Evolutionary conservation across 2,329 filamentous ascomycete species (phyloP).

Genomic region (Aspergillus alliaceus): DNA sequence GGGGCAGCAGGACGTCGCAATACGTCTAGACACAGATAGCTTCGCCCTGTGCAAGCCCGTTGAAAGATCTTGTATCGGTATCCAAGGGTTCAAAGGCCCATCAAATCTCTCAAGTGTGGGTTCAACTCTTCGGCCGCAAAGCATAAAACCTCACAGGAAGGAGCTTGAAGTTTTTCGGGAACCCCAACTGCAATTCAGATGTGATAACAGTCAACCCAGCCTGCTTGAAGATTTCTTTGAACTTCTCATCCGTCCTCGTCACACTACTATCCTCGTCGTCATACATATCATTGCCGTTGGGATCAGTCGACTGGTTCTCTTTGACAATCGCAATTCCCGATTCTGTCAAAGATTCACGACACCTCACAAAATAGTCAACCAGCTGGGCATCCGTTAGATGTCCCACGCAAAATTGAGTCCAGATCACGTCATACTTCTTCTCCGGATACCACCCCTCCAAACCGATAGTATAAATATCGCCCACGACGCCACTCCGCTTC

Average conservation of each 20-base stretch:
- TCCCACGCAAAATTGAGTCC: conserved; percentile 88
- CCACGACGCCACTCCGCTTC: conserved; percentile 50
- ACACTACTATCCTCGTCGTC: conserved; percentile 76
- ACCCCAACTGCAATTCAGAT: conserved; percentile 71
- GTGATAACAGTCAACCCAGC: conserved; percentile 68
- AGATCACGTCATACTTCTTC: conserved; percentile 73
- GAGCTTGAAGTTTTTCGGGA: conserved; percentile 61
- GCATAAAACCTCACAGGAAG: conserved; percentile 79
- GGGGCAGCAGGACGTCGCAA: no score
- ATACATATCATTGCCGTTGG: conserved; percentile 63
- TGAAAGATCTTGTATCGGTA: neutral
- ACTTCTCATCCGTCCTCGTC: conserved; percentile 73
- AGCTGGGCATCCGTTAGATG: conserved; percentile 77
- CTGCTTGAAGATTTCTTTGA: conserved; percentile 65
- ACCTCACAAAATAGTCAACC: conserved; percentile 64
- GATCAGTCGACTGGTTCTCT: conserved; percentile 69
- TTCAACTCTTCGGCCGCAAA: conserved; percentile 53
- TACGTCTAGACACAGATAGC: no score
- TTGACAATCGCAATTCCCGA: conserved; percentile 66
- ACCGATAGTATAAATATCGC: conserved; percentile 69
- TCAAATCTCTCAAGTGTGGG: neutral
- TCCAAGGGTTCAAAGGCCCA: neutral
- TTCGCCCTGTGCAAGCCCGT: neutral
- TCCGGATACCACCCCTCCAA: conserved; percentile 68
- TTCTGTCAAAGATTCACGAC: conserved; percentile 51